Evolutionary conservation across 2,329 filamentous ascomycete genomes (phyloP), one percentile per base, ranked within the genome.

Genomic region (Aspergillus nomiae): DNA sequence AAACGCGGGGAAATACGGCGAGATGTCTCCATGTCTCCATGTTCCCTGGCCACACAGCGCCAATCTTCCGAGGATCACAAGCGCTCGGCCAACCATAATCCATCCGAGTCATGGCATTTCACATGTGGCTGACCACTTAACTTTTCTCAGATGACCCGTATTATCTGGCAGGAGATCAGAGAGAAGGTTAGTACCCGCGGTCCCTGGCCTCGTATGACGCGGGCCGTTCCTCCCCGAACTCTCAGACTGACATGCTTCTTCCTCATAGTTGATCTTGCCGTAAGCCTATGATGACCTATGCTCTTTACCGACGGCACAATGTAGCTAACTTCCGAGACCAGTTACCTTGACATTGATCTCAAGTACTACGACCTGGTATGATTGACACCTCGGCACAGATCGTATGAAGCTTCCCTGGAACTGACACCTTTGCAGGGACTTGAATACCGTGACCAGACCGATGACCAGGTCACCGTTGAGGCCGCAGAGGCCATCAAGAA

Each of bases 111-210:
- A 34, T 56, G 8, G 9, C 56, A 48, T 59, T 24, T 62, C 61
- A 65, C 63, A 67, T 69, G 63, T 63, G 56, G 62, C 67, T 69
- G 50, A 69, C 57, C 38, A 43, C n/a, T 41, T 36, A 34, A 32
- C 61, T n/a, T 43, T 58, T n/a, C 66, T 53, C 76, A 93, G 89
- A 98, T 98, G 95, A 99, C 95, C 73, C 87, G 95, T 75, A 94
- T 99, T 80, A 99, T 99, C 85, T 99, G 95, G 95, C 86, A 97
- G 85, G 89, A 92, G 81, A 99, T 99, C 87, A 97, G 97, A 87
- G 92, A 98, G 84, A 97, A 96, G 77, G 84, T 86, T 77, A 68
- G 77, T 70, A 45, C 61, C 59, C 60, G 54, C 66, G 64, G 63
- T 61, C 56, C 58, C 56, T 59, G 53, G 50, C 43, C 56, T 55